Base-by-base conservation (phyloP, 2,329 filamentous ascomycete genomes). In the Nigrospora sphaerica region DNA sequence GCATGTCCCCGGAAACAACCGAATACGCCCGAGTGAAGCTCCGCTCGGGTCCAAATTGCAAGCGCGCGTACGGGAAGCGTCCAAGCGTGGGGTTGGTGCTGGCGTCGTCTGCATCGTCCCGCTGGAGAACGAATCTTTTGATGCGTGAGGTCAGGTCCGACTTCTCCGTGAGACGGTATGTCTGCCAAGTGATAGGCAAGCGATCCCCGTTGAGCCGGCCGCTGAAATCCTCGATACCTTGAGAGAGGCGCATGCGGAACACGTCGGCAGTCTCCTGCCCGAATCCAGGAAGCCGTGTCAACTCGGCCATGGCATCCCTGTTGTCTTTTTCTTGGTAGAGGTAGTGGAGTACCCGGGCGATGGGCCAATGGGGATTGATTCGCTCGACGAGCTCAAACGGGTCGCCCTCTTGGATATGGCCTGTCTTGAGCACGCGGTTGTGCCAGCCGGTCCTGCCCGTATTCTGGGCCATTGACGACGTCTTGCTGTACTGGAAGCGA, bases 401-500 rank as follows among this genome's bases (percentile, higher is more conserved):
- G 18, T 48, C 46, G 32, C 46, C 46, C 16, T 48, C 46, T 13
- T 68, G 60, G 36, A 86, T 71, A 2, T 57, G 65, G 0, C 82
- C 82, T 32, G 75, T 70, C 3, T 67, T 62, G 7, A 85, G 55
- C 1, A 85, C 75, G 7, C 80, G 74, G 52, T 83, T 83, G 52
- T 82, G 75, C 81, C 81, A 85, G 0, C 82, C 82, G 0, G 79
- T 83, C 1, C 78, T 71, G 45, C 76, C 75, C 1, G 68, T 69
- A 46, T 71, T 68, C 64, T 80, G 81, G 1, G 77, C 75, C 18
- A 71, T 60, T 3, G 72, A 73, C 1, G 81, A 76, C 64, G 85
- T 81, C 46, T 80, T 74, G 55, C 77, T 78, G 18, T 82, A 63
- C 32, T 75, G 71, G 57, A 86, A 86, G 3, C 81, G 78, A 50